Evolutionary conservation across 2,329 filamentous ascomycete species (phyloP), one percentile per base, ranked within the genome.

Genomic region (Pseudopyricularia javanii): DNA sequence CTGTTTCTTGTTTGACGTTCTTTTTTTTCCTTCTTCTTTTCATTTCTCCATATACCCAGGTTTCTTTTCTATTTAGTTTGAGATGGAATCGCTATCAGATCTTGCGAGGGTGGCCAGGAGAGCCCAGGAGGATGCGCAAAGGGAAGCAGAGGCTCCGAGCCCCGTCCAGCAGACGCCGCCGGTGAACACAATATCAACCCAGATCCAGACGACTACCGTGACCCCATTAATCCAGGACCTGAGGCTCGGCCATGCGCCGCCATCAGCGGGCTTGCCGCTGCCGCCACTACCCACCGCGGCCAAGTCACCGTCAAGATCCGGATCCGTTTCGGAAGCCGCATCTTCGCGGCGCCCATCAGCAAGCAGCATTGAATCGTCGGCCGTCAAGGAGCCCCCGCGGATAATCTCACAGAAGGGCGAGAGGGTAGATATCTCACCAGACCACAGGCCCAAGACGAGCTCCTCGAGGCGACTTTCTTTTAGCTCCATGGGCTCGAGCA

Each of bases 401-500:
- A 43, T 43, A 43, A 20, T 20, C 11, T n/a, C 37, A 20, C 7
- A 11, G n/a, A 20, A 43, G 11, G 37, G 17, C n/a, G 37, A 43
- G 37, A n/a, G n/a, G n/a, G n/a, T 43, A 11, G 37, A 43, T 5
- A 43, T 43, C 37, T 43, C 37, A 11, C 17, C 37, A n/a, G 37
- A 43, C 4, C 22, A 43, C 37, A 43, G 56, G 34, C 33, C 53
- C 5, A 59, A 62, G 47, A 65, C 66, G 2, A 59, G 62, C 17
- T 68, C 68, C n/a, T 66, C 64, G 3, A 68, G 59, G 56, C 60
- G 63, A 33, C 57, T 66, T 4, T 71, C 70, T 1, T 67, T 66
- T 55, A 62, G 63, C 3, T 68, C 63, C 17, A 57, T 62, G n/a
- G 56, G 56, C 15, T 64, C 62, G 33, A 66, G 61, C 15, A 56